Conservation (phyloP, 805 yeast species). For the Candida suzukii region DNA sequence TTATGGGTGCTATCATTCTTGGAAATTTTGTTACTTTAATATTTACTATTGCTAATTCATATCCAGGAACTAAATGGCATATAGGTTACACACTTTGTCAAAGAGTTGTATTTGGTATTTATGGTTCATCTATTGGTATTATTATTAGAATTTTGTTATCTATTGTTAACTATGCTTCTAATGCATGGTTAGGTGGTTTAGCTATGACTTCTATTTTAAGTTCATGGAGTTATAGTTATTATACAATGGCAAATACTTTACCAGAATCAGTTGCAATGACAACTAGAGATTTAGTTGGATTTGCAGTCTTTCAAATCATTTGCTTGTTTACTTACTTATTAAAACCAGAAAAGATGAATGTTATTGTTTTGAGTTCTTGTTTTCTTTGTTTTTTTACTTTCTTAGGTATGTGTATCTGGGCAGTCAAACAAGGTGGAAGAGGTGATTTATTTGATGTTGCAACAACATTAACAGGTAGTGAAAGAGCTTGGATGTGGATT, state of each 20-base stretch:
- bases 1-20: constrained; percentile 31
- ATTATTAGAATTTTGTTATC: constrained; percentile 36
- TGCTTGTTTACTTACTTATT: constrained; percentile 32
- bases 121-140: constrained; percentile 38
- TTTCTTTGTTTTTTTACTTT: constrained; percentile 24
- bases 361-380: constrained; percentile 12
- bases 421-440: constrained; percentile 18
- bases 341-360: constrained; percentile 32
- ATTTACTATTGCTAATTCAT: constrained; percentile 38
- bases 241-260: constrained; percentile 31
- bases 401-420: constrained; percentile 25
- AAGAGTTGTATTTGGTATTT: constrained; percentile 39
- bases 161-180: constrained; percentile 40
- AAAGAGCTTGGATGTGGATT: constrained; percentile 34
- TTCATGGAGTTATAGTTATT: constrained; percentile 30
- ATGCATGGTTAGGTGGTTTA: constrained; percentile 40
- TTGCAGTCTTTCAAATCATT: constrained; percentile 36
- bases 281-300: constrained; percentile 34
- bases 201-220: constrained; percentile 31
- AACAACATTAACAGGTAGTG: constrained; percentile 7
- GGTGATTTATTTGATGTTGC: constrained; percentile 7
- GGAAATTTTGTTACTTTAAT: constrained; percentile 38
- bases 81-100: constrained; percentile 40
- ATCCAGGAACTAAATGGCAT: constrained; percentile 43
- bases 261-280: constrained; percentile 32